Evolutionary conservation across 2,329 filamentous ascomycete species (phyloP).

Genomic region (Akanthomyces lecanii): DNA sequence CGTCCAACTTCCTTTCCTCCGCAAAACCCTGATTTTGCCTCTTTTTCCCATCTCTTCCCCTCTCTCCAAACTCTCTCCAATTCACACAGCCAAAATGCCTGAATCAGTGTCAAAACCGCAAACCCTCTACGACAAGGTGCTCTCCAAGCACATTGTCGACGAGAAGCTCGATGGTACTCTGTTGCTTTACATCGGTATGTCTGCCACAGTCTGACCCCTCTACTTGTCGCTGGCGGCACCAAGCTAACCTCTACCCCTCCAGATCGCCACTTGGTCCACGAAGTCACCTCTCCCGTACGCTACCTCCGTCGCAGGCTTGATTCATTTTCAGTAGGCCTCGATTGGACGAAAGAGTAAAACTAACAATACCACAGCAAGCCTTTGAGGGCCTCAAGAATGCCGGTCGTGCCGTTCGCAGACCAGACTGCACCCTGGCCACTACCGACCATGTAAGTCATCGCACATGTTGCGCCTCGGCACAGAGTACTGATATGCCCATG

Average conservation of each 20-base stretch:
- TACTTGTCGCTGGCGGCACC: background rate
- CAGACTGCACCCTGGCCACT: slow-evolving; percentile 94
- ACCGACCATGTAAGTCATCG: slow-evolving; percentile 78
- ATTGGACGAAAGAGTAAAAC: slow-evolving; percentile 15
- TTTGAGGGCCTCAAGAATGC: slow-evolving; percentile 95
- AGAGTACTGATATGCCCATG: slow-evolving; percentile 4
- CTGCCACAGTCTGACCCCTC: background rate
- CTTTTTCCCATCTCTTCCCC: slow-evolving; percentile 17
- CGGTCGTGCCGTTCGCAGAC: slow-evolving; percentile 79
- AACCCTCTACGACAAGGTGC: slow-evolving; percentile 97
- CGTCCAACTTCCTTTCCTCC: slow-evolving; percentile 6
- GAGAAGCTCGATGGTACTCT: slow-evolving; percentile 92
- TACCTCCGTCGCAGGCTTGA: background rate
- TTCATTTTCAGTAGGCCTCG: background rate
- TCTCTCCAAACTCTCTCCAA: slow-evolving; percentile 12
- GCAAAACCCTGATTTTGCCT: slow-evolving; percentile 5
- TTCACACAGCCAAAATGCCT: slow-evolving; percentile 60
- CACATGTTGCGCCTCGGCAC: background rate
- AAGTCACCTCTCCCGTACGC: slow-evolving; percentile 91
- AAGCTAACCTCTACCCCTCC: background rate
- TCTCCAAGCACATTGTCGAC: slow-evolving; percentile 89
- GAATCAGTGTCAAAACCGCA: slow-evolving; percentile 65
- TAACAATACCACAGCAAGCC: slow-evolving; percentile 63
- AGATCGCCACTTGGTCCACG: slow-evolving; percentile 95
- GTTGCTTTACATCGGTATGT: slow-evolving; percentile 84